Conservation (phyloP, 306 rosid genomes). For the Hylodesmum podocarpum region DNA sequence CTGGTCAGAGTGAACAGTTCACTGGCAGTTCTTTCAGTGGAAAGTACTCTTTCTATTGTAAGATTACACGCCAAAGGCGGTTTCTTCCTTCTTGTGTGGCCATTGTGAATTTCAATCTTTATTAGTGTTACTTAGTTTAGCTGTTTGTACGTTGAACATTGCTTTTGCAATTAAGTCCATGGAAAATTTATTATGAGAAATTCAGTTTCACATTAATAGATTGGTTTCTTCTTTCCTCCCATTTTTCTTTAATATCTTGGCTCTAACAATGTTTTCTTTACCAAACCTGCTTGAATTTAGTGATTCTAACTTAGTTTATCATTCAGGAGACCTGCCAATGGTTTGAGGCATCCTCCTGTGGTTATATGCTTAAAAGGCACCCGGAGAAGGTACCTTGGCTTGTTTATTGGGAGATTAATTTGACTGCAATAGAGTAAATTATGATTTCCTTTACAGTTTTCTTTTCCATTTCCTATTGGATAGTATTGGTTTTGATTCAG, state of each 20-base stretch:
- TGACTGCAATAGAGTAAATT: slow-evolving; percentile 34
- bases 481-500: background rate
- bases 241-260: background rate
- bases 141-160: slow-evolving; percentile 44
- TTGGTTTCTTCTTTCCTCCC: background rate
- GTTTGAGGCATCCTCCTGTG: slow-evolving; percentile 71
- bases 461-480: background rate
- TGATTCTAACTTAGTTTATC: slow-evolving; percentile 68
- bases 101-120: background rate
- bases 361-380: slow-evolving; percentile 70
- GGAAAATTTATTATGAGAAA: slow-evolving; percentile 19
- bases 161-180: slow-evolving; percentile 36
- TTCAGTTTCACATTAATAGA: slow-evolving; percentile 15
- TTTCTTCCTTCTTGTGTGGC: slow-evolving; percentile 56
- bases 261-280: slow-evolving; percentile 8
- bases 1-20: slow-evolving; percentile 46
- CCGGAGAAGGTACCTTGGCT: slow-evolving; percentile 90
- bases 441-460: background rate
- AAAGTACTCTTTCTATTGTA: slow-evolving; percentile 84
- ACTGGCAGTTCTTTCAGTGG: slow-evolving; percentile 70
- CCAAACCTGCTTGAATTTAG: slow-evolving; percentile 36
- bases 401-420: slow-evolving; percentile 65
- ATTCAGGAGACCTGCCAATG: slow-evolving; percentile 72
- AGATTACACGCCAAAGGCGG: slow-evolving; percentile 76
- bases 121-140: background rate